These are phyloP conservation scores for Cymodocea nodosa DNA, from an alignment of 116 monocot species.

Conservation along the genomic window DNA sequence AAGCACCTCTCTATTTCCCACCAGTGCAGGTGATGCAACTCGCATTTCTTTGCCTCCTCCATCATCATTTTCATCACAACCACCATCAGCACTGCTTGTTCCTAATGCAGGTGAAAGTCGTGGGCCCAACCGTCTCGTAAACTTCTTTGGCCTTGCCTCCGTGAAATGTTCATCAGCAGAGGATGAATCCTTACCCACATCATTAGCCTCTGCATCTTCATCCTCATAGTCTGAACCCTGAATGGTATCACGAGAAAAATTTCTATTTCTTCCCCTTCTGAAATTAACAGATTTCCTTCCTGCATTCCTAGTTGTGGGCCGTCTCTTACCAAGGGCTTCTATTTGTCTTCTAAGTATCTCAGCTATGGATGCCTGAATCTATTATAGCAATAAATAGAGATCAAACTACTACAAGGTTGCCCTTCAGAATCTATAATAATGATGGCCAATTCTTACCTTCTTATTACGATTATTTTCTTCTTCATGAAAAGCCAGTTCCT, in stretches of 20 bases:
- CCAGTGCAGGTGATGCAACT: constrained; percentile 31
- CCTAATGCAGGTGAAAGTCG: constrained; percentile 51
- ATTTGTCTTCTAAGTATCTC: constrained; percentile 67
- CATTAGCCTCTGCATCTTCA: constrained; percentile 48
- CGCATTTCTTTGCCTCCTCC: constrained; percentile 28
- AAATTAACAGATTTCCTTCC: constrained; percentile 27
- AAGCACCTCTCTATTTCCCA: constrained; percentile 55
- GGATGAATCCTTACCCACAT: constrained; percentile 44
- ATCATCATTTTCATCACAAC: constrained; percentile 42
- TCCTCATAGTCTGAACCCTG: constrained; percentile 58
- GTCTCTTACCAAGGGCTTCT: constrained; percentile 74
- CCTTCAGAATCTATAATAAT: neutral
- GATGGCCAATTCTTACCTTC: constrained; percentile 27
- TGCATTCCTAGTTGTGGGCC: constrained; percentile 26
- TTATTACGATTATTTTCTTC: constrained; percentile 74
- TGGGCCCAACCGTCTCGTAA: constrained; percentile 25
- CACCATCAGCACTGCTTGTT: constrained; percentile 19
- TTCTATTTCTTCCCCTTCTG: constrained; percentile 39
- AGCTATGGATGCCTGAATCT: constrained; percentile 93
- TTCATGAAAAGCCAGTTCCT: constrained; percentile 87
- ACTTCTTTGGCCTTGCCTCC: constrained; percentile 53
- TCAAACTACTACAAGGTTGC: neutral
- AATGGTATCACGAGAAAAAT: constrained; percentile 13
- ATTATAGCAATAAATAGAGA: neutral
- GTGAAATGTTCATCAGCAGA: constrained; percentile 63